phyloP scores from a whole-genome alignment of 2,329 filamentous ascomycete genomes.

The Penicillium sp. region DNA sequence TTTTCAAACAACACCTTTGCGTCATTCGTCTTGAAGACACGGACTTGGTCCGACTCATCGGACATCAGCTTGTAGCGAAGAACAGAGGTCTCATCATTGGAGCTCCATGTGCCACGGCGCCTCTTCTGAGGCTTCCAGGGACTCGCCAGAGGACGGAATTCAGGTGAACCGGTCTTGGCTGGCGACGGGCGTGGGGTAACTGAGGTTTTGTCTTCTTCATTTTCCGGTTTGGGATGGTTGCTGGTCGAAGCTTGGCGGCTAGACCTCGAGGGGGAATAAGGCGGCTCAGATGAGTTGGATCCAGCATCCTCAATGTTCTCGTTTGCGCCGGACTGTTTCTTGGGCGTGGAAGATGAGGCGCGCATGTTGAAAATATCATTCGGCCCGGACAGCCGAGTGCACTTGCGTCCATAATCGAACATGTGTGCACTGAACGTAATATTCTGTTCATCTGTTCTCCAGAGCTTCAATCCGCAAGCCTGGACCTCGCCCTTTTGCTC shows the following conservation, averaged over 20 bases:
- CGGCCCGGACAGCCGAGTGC: background rate
- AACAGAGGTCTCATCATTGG: background rate
- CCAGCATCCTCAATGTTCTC: background rate
- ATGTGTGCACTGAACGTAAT: background rate
- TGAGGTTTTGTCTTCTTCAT: background rate
- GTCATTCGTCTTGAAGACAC: slow-evolving; percentile 13
- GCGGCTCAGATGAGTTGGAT: background rate
- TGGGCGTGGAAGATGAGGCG: background rate
- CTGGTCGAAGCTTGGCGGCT: background rate
- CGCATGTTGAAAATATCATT: background rate
- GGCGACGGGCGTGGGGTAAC: fast-evolving
- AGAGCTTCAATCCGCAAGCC: background rate
- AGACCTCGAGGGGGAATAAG: background rate
- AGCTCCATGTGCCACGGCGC: background rate
- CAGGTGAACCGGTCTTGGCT: too few relatives aligned
- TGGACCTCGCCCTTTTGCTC: background rate
- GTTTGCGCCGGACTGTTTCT: background rate
- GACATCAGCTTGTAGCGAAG: slow-evolving; percentile 17
- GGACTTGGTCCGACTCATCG: slow-evolving; percentile 5
- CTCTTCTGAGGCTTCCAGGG: background rate
- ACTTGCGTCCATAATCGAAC: background rate
- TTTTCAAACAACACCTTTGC: slow-evolving; percentile 17
- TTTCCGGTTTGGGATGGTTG: background rate
- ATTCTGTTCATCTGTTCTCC: background rate
- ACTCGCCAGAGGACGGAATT: background rate